Percentiles rank a stretch among this genome's conserved stretches.
phyloP scores from a whole-genome alignment of 768 basidiomycete genomes.

The Sarcodon aspratus region DNA sequence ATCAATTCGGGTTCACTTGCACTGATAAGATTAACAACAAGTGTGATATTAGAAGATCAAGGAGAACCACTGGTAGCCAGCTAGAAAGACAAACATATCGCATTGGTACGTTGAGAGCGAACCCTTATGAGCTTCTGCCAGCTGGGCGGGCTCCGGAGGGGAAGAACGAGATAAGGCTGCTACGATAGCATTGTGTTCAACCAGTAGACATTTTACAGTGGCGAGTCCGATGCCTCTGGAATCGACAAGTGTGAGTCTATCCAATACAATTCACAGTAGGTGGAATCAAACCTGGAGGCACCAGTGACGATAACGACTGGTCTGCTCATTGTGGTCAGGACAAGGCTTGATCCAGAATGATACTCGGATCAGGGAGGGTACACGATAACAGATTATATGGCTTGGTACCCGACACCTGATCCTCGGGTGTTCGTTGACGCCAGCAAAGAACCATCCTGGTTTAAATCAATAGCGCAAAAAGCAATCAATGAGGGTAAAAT shows the following conservation, averaged over 20 bases:
- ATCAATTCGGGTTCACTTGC: slow-evolving; percentile 42
- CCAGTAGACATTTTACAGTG: slow-evolving; percentile 53
- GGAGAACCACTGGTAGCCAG: not conserved
- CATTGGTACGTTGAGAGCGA: slow-evolving; percentile 49
- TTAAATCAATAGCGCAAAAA: too few relatives aligned
- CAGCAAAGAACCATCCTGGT: too few relatives aligned
- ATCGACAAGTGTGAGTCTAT: slow-evolving; percentile 4
- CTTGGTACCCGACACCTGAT: too few relatives aligned
- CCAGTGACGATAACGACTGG: slow-evolving; percentile 76
- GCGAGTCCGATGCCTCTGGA: slow-evolving; percentile 69
- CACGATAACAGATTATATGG: not conserved
- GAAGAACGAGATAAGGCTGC: slow-evolving; percentile 65
- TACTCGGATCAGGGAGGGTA: not conserved
- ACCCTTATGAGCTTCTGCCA: slow-evolving; percentile 26
- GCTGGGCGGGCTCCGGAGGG: slow-evolving; percentile 49
- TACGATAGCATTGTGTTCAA: slow-evolving; percentile 53
- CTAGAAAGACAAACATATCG: slow-evolving; percentile 54
- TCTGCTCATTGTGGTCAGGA: slow-evolving; percentile 17
- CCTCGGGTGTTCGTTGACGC: too few relatives aligned
- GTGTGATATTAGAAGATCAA: not conserved
- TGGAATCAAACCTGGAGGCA: slow-evolving; percentile 52
- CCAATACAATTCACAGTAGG: slow-evolving; percentile 10
- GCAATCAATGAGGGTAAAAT: too few relatives aligned
- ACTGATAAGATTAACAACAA: slow-evolving; percentile 26
- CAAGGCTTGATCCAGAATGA: slow-evolving; percentile 2